These are phyloP conservation scores for Sporobolomyces pararoseus DNA, from an alignment of 768 basidiomycete genomes.

Conservation along the genomic window DNA sequence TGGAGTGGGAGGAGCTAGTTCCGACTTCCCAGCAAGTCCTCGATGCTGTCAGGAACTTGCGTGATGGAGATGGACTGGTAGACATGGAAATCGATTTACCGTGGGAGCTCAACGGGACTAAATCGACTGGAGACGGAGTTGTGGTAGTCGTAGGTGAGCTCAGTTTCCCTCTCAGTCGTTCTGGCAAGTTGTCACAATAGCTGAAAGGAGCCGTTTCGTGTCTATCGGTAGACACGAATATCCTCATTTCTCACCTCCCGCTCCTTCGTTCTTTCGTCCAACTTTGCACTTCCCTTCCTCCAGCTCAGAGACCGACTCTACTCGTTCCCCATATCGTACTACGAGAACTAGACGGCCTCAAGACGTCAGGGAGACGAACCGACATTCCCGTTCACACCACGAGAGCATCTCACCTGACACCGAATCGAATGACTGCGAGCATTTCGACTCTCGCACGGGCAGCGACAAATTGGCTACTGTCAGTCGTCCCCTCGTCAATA, in stretches of 20 bases:
- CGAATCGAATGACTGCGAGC: slow-evolving; percentile 2
- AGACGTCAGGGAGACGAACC: slow-evolving; percentile 5
- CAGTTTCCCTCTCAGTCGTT: background rate
- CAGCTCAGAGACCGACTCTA: slow-evolving; percentile 9
- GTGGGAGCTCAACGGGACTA: slow-evolving; percentile 7
- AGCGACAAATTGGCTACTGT: slow-evolving; percentile 31
- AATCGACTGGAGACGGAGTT: background rate
- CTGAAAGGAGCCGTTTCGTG: background rate
- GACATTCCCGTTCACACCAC: background rate
- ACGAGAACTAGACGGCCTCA: slow-evolving; percentile 38
- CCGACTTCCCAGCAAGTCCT: slow-evolving; percentile 18
- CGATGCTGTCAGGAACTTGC: slow-evolving; percentile 8
- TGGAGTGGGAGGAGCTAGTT: slow-evolving; percentile 16
- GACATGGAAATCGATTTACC: slow-evolving; percentile 25
- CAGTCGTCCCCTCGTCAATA: background rate
- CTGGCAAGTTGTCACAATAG: background rate
- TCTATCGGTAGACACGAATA: slow-evolving; percentile 25
- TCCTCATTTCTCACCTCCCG: slow-evolving; percentile 33
- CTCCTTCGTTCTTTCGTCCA: slow-evolving; percentile 16
- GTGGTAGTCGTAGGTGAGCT: slow-evolving; percentile 28
- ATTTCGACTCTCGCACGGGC: slow-evolving; percentile 28
- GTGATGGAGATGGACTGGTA: background rate
- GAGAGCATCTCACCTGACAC: background rate
- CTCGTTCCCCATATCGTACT: slow-evolving; percentile 39
- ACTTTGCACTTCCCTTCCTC: background rate